Percentiles rank a stretch among this genome's conserved stretches.
These are phyloP conservation scores for Graphilbum sp. DNA, from an alignment of 2,329 filamentous ascomycete species.

Conservation along the genomic window DNA sequence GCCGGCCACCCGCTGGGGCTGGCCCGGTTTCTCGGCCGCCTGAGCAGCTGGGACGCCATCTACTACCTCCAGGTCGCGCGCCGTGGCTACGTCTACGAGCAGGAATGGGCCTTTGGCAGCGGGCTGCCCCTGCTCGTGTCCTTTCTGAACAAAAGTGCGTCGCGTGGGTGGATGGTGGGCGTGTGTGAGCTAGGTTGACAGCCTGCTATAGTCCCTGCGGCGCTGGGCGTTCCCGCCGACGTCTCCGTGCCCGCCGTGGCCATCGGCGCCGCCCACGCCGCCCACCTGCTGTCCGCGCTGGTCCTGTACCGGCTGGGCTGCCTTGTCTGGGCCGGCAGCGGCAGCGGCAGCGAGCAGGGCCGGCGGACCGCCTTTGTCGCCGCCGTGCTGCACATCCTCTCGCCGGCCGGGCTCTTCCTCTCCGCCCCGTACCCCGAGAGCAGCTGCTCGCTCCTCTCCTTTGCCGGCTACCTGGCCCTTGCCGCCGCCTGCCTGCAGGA, in stretches of 20 bases:
- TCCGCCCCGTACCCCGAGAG: constrained; percentile 76
- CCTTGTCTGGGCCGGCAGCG: constrained; percentile 8
- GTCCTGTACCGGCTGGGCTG: constrained; percentile 9
- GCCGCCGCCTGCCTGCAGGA: constrained; percentile 22
- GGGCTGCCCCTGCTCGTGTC: constrained; percentile 28
- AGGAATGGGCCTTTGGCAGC: constrained; percentile 68
- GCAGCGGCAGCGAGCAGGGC: no score
- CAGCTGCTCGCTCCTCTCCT: constrained; percentile 60
- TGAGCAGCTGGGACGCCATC: constrained; percentile 68
- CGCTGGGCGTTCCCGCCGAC: background rate
- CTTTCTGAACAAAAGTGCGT: constrained; percentile 9
- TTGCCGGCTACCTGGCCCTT: constrained; percentile 57
- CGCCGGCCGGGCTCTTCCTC: constrained; percentile 78
- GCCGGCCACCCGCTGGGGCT: no score
- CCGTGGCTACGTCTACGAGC: constrained; percentile 55
- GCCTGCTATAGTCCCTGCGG: background rate
- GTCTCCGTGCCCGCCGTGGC: constrained; percentile 29
- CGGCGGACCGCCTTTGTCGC: constrained; percentile 39
- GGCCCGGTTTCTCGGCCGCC: constrained; percentile 22
- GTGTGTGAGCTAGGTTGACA: background rate
- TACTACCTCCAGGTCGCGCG: constrained; percentile 52
- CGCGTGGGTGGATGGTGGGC: background rate
- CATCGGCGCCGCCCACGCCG: constrained; percentile 51
- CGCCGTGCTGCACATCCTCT: constrained; percentile 62
- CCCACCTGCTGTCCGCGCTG: constrained; percentile 56